Base-by-base conservation (phyloP, 2,329 filamentous ascomycete genomes). In the Apiospora malaysiana region DNA sequence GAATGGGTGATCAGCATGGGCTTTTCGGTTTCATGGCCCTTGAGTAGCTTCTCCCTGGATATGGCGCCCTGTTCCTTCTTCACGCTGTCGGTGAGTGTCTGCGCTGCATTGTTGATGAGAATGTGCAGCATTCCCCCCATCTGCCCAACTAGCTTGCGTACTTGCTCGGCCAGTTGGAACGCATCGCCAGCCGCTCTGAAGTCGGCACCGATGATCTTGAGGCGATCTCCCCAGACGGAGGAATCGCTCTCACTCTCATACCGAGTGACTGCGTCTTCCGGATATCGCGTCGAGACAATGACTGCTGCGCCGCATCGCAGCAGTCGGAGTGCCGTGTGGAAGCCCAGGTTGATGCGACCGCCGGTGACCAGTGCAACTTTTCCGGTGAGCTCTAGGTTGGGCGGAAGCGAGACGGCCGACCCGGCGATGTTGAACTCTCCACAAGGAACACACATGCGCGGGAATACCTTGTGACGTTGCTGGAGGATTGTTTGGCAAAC, bases 51-150 rank as follows among this genome's bases (percentile, higher is more conserved):
- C 56, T 79, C 78, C n/a, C 74, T 71, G 18, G 72, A 66, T 12
- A 82, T 75, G 0, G 78, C 78, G 25, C 40, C 72, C n/a, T 74
- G 49, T 65, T 82, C 80, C 42, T 75, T 78, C 46, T 72, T 70
- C 12, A 80, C 56, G 9, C 78, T 77, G 59, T 83, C 81, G 0
- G 80, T 82, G 49, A 81, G 71, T 0, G 80, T 82, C 72, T 82
- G 81, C 4, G 81, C 81, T 1, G 81, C 81, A 67, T 83, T 83
- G 66, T 82, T 83, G 73, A 83, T 77, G 63, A 82, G 68, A 8
- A 83, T 76, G 71, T 82, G 75, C 12, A 83, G 72, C 45, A 23
- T 66, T 40, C 67, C 66, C 12, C 69, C 59, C 47, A 66, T 71
- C 27, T 59, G 18, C 5, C 32, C 16, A 25, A 80, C 51, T n/a